Conservation (phyloP, 331 rosid genomes). For the Spiraea crenata region DNA sequence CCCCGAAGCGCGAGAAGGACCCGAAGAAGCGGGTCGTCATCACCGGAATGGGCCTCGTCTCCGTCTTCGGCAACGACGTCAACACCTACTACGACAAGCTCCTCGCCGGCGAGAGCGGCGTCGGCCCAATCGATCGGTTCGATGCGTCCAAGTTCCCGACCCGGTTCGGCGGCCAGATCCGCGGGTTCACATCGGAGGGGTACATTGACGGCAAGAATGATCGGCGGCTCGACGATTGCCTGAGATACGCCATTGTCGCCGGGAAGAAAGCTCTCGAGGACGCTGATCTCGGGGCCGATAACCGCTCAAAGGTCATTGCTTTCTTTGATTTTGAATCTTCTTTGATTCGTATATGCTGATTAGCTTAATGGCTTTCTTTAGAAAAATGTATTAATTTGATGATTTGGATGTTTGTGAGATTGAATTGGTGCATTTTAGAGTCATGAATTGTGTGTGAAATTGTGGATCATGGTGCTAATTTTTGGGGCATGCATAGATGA, state of each 20-base stretch:
- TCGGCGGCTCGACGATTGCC: slow-evolving; percentile 84
- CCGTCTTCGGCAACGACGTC: slow-evolving; percentile 87
- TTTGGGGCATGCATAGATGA: slow-evolving; percentile 10
- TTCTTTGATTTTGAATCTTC: neutral
- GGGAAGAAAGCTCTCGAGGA: slow-evolving; percentile 83
- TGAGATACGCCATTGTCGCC: slow-evolving; percentile 88
- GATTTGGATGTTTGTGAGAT: neutral
- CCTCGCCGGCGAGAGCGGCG: slow-evolving; percentile 87
- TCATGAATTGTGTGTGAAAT: neutral
- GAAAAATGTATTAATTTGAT: neutral
- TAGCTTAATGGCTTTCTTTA: neutral
- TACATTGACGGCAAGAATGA: slow-evolving; percentile 94
- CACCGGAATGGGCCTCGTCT: slow-evolving; percentile 86
- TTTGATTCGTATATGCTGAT: neutral
- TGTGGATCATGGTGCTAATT: slow-evolving; percentile 22
- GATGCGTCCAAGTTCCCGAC: slow-evolving; percentile 97
- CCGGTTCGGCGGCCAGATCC: slow-evolving; percentile 96
- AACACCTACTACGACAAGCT: slow-evolving; percentile 77
- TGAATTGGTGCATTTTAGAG: neutral
- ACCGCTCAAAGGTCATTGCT: slow-evolving; percentile 52
- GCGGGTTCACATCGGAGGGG: slow-evolving; percentile 67
- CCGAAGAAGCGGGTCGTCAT: slow-evolving; percentile 95
- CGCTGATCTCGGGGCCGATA: slow-evolving; percentile 70
- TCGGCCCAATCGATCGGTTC: slow-evolving; percentile 71
- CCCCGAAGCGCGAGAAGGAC: slow-evolving; percentile 80